These are phyloP conservation scores for Blastocystis sp. DNA, from an alignment of 352 stramenopile species.

Conservation along the genomic window DNA sequence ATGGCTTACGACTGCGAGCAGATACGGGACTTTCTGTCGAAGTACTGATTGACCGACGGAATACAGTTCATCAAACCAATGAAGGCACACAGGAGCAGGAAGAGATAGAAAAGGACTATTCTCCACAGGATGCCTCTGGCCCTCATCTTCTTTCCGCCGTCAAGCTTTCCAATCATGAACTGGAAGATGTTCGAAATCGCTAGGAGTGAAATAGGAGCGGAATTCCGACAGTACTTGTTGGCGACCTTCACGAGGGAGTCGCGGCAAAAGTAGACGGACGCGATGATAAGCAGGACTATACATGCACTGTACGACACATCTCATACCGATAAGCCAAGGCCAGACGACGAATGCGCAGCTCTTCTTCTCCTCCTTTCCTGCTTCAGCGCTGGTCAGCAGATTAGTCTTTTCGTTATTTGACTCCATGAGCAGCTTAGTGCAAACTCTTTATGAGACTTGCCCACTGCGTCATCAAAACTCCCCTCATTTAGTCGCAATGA, in stretches of 20 bases:
- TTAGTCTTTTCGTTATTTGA: no score
- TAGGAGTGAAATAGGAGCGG: not conserved
- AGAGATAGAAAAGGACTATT: conserved; percentile 16
- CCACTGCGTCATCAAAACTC: no score
- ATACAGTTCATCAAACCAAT: conserved; percentile 34
- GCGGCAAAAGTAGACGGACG: not conserved
- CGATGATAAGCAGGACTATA: conserved; percentile 28
- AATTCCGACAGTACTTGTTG: not conserved
- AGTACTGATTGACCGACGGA: not conserved
- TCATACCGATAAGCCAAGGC: conserved; percentile 10
- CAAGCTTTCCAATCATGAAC: not conserved
- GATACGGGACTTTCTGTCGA: not conserved
- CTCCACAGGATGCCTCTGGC: conserved; percentile 40
- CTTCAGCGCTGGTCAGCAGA: no score
- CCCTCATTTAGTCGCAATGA: no score
- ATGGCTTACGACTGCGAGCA: not conserved
- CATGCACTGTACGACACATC: not conserved
- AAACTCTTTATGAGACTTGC: no score
- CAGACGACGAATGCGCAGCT: conserved; percentile 5
- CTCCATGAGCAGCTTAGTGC: no score
- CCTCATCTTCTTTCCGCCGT: not conserved
- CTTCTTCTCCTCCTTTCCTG: conserved; percentile 19
- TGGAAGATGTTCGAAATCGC: not conserved
- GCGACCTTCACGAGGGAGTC: not conserved
- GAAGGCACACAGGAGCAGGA: conserved; percentile 11